Evolutionary conservation across 164 flowering plant species (phyloP).

Genomic region (Tetracentron sinense): DNA sequence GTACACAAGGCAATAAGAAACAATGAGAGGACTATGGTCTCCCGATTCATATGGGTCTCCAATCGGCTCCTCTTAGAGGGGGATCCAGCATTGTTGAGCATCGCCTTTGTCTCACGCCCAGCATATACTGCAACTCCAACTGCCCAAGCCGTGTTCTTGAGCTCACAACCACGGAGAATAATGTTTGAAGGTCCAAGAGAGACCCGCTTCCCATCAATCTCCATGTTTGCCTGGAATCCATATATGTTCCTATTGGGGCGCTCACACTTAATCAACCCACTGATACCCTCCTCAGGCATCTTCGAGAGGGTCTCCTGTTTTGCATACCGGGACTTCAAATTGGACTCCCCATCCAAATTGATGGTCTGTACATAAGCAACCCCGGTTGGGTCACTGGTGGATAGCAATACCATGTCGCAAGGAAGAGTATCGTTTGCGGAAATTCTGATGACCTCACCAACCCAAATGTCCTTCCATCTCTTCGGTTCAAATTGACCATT

Average conservation of each 20-base stretch:
- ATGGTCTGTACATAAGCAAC: conserved; percentile 95
- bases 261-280: conserved; percentile 82
- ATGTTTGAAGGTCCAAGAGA: conserved; percentile 95
- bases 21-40: conserved; percentile 68
- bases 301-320: conserved; percentile 83
- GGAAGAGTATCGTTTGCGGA: conserved; percentile 73
- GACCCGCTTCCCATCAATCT: conserved; percentile 70
- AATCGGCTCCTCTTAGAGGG: conserved; percentile 94
- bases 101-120: conserved; percentile 90
- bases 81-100: conserved; percentile 96
- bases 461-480: conserved; percentile 80
- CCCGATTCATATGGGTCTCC: conserved; percentile 84
- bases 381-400: conserved; percentile 90
- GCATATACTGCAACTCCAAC: conserved; percentile 86
- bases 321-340: conserved; percentile 93
- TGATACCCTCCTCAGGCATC: conserved; percentile 48
- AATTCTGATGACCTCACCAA: conserved; percentile 76
- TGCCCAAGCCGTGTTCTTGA: conserved; percentile 87
- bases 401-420: conserved; percentile 85
- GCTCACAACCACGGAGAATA: conserved; percentile 89
- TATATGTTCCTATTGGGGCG: conserved; percentile 92
- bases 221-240: conserved; percentile 92
- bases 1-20: conserved; percentile 67
- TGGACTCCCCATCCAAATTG: conserved; percentile 95
- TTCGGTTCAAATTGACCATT: conserved; percentile 51